Percentiles rank a stretch among this genome's conserved stretches.
Conservation (phyloP, 108 stramenopile species). For the Cyclotella sp. region DNA sequence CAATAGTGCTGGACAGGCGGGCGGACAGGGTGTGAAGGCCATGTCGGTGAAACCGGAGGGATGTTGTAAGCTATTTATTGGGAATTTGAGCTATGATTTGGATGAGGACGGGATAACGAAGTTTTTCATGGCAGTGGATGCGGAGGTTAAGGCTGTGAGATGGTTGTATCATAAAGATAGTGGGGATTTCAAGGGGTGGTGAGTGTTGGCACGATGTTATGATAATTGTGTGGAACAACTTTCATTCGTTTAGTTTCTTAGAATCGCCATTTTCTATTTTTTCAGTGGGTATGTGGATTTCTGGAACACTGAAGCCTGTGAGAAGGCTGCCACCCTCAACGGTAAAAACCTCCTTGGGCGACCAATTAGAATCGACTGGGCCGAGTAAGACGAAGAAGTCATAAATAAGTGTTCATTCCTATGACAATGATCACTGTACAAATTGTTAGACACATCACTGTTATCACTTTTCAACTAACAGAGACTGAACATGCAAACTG, state of each 20-base stretch:
- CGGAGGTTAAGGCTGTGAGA: constrained; percentile 90
- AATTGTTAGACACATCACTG: not conserved
- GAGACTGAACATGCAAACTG: not conserved
- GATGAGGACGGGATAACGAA: constrained; percentile 93
- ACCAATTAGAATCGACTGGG: constrained; percentile 93
- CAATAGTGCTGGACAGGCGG: constrained; percentile 76
- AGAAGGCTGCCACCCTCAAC: constrained; percentile 87
- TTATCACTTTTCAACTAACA: constrained; percentile 8
- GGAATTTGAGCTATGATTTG: constrained; percentile 93
- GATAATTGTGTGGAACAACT: too few relatives aligned
- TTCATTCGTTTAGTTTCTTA: not conserved
- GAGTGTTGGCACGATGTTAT: constrained; percentile 13
- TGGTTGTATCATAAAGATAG: constrained; percentile 94
- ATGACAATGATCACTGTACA: not conserved
- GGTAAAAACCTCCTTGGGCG: constrained; percentile 89
- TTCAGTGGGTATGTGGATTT: constrained; percentile 86
- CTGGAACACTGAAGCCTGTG: constrained; percentile 91
- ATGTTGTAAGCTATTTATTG: constrained; percentile 90
- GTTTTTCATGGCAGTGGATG: constrained; percentile 89
- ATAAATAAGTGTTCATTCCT: not conserved
- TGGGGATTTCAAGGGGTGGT: constrained; percentile 94
- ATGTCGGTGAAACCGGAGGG: constrained; percentile 90
- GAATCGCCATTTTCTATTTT: not conserved
- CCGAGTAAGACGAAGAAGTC: constrained; percentile 57
- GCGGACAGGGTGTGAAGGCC: constrained; percentile 77